These are phyloP conservation scores for Auricularia heimuer DNA, from an alignment of 768 basidiomycete species.

Conservation along the genomic window DNA sequence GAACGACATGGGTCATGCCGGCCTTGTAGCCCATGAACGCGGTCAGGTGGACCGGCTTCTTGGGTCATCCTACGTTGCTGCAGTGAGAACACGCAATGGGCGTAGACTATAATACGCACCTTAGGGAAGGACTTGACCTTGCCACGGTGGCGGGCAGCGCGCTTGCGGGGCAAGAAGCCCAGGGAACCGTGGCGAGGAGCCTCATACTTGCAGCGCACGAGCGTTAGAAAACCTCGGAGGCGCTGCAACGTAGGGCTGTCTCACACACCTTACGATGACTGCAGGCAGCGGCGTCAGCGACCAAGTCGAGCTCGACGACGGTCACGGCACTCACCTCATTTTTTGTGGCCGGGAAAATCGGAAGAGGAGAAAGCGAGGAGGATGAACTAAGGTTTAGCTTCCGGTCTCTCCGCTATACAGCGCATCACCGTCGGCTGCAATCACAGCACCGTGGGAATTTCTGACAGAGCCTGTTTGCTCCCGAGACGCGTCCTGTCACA, in stretches of 20 bases:
- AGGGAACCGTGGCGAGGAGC: conserved; percentile 97
- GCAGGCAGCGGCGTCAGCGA: not conserved
- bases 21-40: conserved; percentile 99
- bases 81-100: conserved; percentile 3
- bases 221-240: conserved; percentile 8
- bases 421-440: conserved; percentile 19
- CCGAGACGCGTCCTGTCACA: too few relatives aligned
- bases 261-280: conserved; percentile 80
- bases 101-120: conserved; percentile 37
- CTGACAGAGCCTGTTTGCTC: too few relatives aligned
- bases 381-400: conserved; percentile 1
- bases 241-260: conserved; percentile 5
- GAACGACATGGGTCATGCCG: conserved; percentile 98
- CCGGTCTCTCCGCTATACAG: conserved; percentile 10
- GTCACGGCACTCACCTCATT: not conserved
- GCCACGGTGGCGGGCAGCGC: conserved; percentile 93
- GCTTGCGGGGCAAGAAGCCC: conserved; percentile 94
- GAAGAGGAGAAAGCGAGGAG: not conserved
- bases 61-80: conserved; percentile 76
- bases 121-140: conserved; percentile 99
- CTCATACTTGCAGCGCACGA: conserved; percentile 62
- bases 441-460: too few relatives aligned
- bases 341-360: not conserved
- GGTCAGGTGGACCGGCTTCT: conserved; percentile 97
- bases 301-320: not conserved